These are phyloP conservation scores for Cladosporium sphaerospermum DNA, from an alignment of 2,329 filamentous ascomycete species.

Conservation along the genomic window DNA sequence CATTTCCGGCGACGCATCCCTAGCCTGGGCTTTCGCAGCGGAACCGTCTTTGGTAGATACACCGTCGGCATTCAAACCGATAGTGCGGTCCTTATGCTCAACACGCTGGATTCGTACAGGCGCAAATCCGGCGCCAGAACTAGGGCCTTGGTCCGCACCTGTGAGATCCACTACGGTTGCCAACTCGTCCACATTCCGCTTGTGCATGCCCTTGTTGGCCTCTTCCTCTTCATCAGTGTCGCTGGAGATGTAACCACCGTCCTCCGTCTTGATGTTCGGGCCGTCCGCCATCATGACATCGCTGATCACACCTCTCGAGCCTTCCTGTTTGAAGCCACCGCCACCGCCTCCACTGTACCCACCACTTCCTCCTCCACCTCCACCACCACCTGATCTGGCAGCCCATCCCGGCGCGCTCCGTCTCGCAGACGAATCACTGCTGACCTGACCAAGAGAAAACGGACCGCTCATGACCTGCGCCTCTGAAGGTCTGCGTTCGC, in stretches of 20 bases:
- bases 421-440: constrained; percentile 15
- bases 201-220: constrained; percentile 33
- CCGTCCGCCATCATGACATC: constrained; percentile 18
- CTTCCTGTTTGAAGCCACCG: constrained; percentile 31
- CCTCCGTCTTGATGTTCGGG: constrained; percentile 22
- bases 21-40: constrained; percentile 10
- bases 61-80: constrained; percentile 42
- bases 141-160: constrained; percentile 30
- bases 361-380: constrained; percentile 11
- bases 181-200: constrained; percentile 53
- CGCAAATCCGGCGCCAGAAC: constrained; percentile 32
- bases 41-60: constrained; percentile 22
- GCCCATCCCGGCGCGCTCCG: constrained; percentile 11
- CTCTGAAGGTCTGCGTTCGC: constrained; percentile 19
- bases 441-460: constrained; percentile 33
- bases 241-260: constrained; percentile 41
- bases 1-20: constrained; percentile 14
- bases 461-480: constrained; percentile 34
- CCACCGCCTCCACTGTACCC: constrained; percentile 16
- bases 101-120: constrained; percentile 52
- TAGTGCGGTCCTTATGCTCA: constrained; percentile 49
- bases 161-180: constrained; percentile 49
- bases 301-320: constrained; percentile 12
- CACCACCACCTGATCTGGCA: constrained; percentile 12
- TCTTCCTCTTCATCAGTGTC: constrained; percentile 48